These are phyloP conservation scores for Fusarium pseudoanthophilum DNA, from an alignment of 2,329 filamentous ascomycete genomes.

Conservation along the genomic window DNA sequence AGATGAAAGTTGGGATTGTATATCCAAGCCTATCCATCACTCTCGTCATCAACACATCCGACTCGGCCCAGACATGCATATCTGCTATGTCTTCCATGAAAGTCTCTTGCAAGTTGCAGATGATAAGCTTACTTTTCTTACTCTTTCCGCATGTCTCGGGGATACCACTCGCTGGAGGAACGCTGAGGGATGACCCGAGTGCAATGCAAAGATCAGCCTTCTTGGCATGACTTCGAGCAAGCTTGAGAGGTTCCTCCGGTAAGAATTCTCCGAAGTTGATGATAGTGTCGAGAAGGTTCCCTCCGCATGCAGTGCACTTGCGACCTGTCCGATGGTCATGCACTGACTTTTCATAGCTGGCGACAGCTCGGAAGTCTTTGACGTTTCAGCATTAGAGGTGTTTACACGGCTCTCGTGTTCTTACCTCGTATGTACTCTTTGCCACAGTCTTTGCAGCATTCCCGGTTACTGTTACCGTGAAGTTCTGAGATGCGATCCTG, in stretches of 20 bases:
- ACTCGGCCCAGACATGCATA: slow-evolving; percentile 50
- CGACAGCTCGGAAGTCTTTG: slow-evolving; percentile 57
- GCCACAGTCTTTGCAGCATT: slow-evolving; percentile 56
- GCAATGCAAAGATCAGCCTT: slow-evolving; percentile 59
- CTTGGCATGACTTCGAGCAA: slow-evolving; percentile 51
- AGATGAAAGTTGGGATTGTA: slow-evolving; percentile 52
- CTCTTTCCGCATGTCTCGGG: slow-evolving; percentile 50
- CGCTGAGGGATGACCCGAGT: slow-evolving; percentile 58
- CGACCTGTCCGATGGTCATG: slow-evolving; percentile 60
- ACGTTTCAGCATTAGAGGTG: background rate
- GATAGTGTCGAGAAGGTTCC: slow-evolving; percentile 55
- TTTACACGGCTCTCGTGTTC: accelerated
- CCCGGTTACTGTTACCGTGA: slow-evolving; percentile 60
- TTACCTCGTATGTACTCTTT: slow-evolving; percentile 59
- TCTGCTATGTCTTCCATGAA: slow-evolving; percentile 51
- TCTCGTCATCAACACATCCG: slow-evolving; percentile 53
- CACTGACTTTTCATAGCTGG: slow-evolving; percentile 55
- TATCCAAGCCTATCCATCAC: slow-evolving; percentile 54
- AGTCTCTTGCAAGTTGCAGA: slow-evolving; percentile 60
- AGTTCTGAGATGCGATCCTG: slow-evolving; percentile 58
- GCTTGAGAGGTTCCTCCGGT: slow-evolving; percentile 45
- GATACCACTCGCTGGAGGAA: slow-evolving; percentile 55
- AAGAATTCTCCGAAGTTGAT: slow-evolving; percentile 58
- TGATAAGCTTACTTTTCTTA: slow-evolving; percentile 49
- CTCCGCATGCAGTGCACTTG: slow-evolving; percentile 54